Evolutionary conservation across 495 filamentous ascomycete species (phyloP).

Genomic region (Collariella sp.): DNA sequence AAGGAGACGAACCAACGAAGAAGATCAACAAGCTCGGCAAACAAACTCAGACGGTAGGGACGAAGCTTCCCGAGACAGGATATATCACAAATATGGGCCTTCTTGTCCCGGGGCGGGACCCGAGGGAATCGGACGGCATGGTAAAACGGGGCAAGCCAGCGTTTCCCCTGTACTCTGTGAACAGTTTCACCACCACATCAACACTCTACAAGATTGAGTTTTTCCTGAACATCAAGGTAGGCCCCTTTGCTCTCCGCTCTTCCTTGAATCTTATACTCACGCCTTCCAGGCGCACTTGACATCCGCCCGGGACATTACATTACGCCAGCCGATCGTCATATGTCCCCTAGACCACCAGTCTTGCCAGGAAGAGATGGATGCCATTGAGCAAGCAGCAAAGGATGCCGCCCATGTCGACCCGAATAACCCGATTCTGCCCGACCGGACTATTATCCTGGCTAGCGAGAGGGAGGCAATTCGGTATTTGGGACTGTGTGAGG

Average conservation of each 20-base stretch:
- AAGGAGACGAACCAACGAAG: slow-evolving; percentile 91
- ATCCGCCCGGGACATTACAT: slow-evolving; percentile 78
- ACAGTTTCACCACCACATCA: slow-evolving; percentile 86
- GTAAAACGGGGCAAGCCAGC: slow-evolving; percentile 73
- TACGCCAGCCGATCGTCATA: slow-evolving; percentile 91
- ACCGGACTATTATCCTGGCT: slow-evolving; percentile 69
- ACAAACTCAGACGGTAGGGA: slow-evolving; percentile 69
- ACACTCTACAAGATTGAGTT: slow-evolving; percentile 98
- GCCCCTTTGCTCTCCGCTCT: slow-evolving; percentile 13
- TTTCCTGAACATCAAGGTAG: slow-evolving; percentile 85
- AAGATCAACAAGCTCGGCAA: slow-evolving; percentile 82
- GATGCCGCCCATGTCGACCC: slow-evolving; percentile 80
- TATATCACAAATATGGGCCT: slow-evolving; percentile 87
- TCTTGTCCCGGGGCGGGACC: slow-evolving; percentile 84
- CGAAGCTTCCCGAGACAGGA: slow-evolving; percentile 77
- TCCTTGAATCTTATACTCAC: slow-evolving; percentile 14
- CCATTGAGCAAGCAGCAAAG: slow-evolving; percentile 88
- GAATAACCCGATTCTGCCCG: slow-evolving; percentile 81
- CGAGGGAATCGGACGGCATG: slow-evolving; percentile 80
- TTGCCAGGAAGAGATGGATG: slow-evolving; percentile 97
- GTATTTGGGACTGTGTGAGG: slow-evolving; percentile 72
- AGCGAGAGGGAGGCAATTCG: slow-evolving; percentile 67
- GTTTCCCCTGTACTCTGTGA: slow-evolving; percentile 83
- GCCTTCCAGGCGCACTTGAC: slow-evolving; percentile 70
- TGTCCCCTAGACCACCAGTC: slow-evolving; percentile 91